Percentiles rank a stretch among this genome's conserved stretches.
These are phyloP conservation scores for Trifolium fragiferum DNA, from an alignment of 306 rosid genomes.

Conservation along the genomic window DNA sequence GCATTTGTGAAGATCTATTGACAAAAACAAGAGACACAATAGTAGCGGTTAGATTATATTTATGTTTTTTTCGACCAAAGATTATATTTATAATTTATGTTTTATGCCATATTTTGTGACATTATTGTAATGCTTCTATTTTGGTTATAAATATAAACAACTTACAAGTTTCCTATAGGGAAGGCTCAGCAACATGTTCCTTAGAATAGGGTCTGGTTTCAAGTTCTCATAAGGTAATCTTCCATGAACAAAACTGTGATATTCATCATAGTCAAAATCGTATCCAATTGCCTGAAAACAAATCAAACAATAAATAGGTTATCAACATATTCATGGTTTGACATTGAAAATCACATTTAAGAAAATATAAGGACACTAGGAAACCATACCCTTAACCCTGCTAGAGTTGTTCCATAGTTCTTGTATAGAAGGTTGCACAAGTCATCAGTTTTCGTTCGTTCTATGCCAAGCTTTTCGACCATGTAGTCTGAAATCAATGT, in stretches of 20 bases:
- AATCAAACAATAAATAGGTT: conserved; percentile 16
- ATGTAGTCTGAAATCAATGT: conserved; percentile 60
- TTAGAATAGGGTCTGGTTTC: conserved; percentile 76
- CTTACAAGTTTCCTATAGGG: conserved; percentile 83
- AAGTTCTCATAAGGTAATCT: conserved; percentile 85
- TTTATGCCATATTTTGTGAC: conserved; percentile 6
- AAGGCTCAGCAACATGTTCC: conserved; percentile 66
- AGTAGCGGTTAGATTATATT: conserved; percentile 20
- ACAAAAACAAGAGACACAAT: conserved; percentile 18
- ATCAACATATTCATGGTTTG: not conserved
- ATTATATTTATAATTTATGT: too few relatives aligned
- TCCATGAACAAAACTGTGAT: conserved; percentile 90
- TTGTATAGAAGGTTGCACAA: conserved; percentile 71
- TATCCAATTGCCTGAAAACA: conserved; percentile 80
- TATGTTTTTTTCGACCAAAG: too few relatives aligned
- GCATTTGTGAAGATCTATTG: conserved; percentile 87
- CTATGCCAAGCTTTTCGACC: conserved; percentile 81
- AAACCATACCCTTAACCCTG: conserved; percentile 83
- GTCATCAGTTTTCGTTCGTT: conserved; percentile 59
- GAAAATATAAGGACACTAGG: not conserved
- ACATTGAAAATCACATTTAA: not conserved
- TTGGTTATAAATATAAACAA: conserved; percentile 10
- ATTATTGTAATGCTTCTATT: not conserved
- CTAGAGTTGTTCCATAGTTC: conserved; percentile 90
- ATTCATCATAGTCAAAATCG: conserved; percentile 88